Evolutionary conservation across 176 grass and related monocot species (phyloP), one percentile per base, ranked within the genome.

Genomic region (Oryza meridionalis): DNA sequence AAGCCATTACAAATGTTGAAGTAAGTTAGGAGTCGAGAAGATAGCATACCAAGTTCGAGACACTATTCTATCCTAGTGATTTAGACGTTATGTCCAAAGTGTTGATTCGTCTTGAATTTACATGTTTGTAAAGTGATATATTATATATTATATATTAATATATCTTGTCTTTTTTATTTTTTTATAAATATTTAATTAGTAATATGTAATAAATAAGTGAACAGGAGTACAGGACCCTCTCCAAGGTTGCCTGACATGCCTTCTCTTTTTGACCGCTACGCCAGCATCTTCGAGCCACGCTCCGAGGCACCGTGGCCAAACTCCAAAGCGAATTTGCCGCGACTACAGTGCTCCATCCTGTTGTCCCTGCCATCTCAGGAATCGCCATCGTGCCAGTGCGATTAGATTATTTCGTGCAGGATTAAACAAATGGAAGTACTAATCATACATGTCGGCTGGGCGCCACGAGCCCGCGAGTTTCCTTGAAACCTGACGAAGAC

Each of bases 391-490:
- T 19, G 15, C 46, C 12, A 11, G 26, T 4, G 7, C 59, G 66
- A 45, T 61, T 14, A 40, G 21, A 42, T 62, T 62, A 62, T 2
- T 2, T 62, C 8, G 0, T 16, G 40, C 64, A 27, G 3, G 17
- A 83, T 72, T 44, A 77, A 69, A 46, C 46, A 61, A 88, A 84
- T 22, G 0, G 15, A 65, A 25, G 43, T 11, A 11, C 33, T 79
- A 84, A 84, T 88, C 75, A 74, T 67, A 32, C 25, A 11, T 85
- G 70, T 62, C 70, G 49, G 5, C 19, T 33, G 81, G 5, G 58
- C 86, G n/a, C 32, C 86, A 50, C 75, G 75, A 74, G 14, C 44
- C 86, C 21, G 38, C 68, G 75, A 74, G 14, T 85, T 64, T 43
- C 70, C 25, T 37, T 50, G 82, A 69, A 80, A 33, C 59, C 37